phyloP scores from a whole-genome alignment of 192 early-diverging fungal genomes.

The Thamnidium elegans region DNA sequence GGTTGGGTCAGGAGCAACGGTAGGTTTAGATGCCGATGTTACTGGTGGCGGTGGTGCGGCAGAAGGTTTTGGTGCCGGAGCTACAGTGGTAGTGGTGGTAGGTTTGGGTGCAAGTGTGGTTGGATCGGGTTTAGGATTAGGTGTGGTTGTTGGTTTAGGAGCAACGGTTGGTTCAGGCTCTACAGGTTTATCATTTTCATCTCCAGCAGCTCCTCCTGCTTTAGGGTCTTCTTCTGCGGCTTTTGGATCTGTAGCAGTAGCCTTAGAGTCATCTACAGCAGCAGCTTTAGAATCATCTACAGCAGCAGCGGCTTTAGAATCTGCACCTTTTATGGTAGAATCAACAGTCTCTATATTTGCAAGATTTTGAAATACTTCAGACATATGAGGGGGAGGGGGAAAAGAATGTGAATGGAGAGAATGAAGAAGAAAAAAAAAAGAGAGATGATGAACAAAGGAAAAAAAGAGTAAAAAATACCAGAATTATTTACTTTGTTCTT shows the following conservation, averaged over 20 bases:
- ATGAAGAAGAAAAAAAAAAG: not conserved
- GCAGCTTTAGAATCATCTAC: constrained; percentile 2
- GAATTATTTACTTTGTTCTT: not conserved
- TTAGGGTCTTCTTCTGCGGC: not conserved
- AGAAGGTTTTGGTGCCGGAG: not conserved
- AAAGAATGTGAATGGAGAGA: not conserved
- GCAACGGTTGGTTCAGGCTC: not conserved
- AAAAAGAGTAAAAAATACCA: not conserved
- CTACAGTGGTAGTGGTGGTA: not conserved
- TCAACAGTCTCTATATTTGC: not conserved
- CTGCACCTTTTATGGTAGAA: not conserved
- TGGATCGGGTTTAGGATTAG: not conserved
- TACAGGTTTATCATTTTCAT: too few species aligned
- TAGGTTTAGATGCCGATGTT: too few species aligned
- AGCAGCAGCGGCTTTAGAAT: not conserved
- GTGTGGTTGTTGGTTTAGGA: not conserved
- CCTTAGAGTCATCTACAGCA: not conserved
- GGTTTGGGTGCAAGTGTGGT: constrained; percentile 3
- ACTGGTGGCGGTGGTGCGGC: not conserved
- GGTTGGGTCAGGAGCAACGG: not conserved
- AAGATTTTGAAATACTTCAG: not conserved
- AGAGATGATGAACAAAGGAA: not conserved
- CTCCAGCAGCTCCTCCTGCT: too few species aligned
- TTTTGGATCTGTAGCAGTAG: constrained; percentile 3
- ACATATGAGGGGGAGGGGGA: not conserved